These are phyloP conservation scores for Ormosia semicastrata DNA, from an alignment of 306 rosid species.

Conservation along the genomic window DNA sequence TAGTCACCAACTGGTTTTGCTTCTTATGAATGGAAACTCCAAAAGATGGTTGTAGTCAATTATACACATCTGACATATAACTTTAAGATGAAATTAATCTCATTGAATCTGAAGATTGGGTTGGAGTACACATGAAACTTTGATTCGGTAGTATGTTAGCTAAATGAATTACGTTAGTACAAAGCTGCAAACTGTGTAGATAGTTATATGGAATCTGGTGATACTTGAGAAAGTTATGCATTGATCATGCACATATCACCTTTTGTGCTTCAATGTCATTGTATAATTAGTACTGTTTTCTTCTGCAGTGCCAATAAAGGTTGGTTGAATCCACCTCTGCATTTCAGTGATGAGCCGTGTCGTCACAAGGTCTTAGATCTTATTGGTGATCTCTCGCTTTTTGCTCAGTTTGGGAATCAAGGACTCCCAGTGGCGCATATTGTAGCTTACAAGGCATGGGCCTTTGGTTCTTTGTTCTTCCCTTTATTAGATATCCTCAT, in stretches of 20 bases:
- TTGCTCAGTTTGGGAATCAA: slow-evolving; percentile 77
- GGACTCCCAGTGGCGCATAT: slow-evolving; percentile 91
- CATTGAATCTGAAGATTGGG: slow-evolving; percentile 1
- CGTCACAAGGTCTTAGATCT: slow-evolving; percentile 92
- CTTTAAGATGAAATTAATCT: not conserved
- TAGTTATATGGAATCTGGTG: slow-evolving; percentile 14
- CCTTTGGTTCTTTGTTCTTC: not conserved
- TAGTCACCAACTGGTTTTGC: no score
- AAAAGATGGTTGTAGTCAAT: not conserved
- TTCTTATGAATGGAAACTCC: not conserved
- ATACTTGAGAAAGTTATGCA: slow-evolving; percentile 4
- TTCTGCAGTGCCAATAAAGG: slow-evolving; percentile 61
- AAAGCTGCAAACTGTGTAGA: not conserved
- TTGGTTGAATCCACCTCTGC: slow-evolving; percentile 92
- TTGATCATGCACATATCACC: slow-evolving; percentile 3
- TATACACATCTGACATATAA: not conserved
- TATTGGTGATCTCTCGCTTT: slow-evolving; percentile 84
- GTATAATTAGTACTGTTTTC: slow-evolving; percentile 9
- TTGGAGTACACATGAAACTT: slow-evolving; percentile 6
- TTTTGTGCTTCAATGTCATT: not conserved
- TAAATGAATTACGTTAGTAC: not conserved
- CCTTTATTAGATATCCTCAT: not conserved
- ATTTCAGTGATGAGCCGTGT: slow-evolving; percentile 80
- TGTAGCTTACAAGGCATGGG: slow-evolving; percentile 70
- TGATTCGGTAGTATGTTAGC: not conserved